These are phyloP conservation scores for Pseudozyma pruni DNA, from an alignment of 1,284 basidiomycete species.

Conservation along the genomic window DNA sequence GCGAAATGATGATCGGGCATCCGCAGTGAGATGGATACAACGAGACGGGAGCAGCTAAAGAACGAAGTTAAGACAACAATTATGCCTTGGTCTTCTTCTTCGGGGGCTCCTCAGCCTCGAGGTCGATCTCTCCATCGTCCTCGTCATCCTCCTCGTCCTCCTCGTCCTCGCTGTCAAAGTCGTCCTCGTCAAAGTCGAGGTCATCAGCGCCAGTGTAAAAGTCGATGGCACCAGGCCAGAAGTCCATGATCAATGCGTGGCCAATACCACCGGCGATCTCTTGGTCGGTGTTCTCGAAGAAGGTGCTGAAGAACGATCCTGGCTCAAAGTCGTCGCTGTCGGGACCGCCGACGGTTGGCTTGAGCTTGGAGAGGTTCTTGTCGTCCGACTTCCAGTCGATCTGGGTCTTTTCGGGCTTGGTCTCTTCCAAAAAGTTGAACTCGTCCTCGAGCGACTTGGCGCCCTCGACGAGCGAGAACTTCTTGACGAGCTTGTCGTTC, in stretches of 20 bases:
- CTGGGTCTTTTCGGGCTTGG: conserved; percentile 68
- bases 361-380: conserved; percentile 79
- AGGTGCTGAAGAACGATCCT: conserved; percentile 89
- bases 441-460: conserved; percentile 53
- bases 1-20: too few relatives aligned
- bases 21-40: too few relatives aligned
- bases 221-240: conserved; percentile 63
- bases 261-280: conserved; percentile 61
- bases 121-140: conserved; percentile 60
- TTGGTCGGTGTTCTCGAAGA: conserved; percentile 72
- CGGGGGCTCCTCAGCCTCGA: conserved; percentile 60
- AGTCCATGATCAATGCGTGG: conserved; percentile 60
- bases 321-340: conserved; percentile 72
- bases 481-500: conserved; percentile 60
- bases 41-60: neutral
- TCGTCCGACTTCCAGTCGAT: conserved; percentile 84
- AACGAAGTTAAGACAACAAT: neutral
- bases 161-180: conserved; percentile 53
- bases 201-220: conserved; percentile 61
- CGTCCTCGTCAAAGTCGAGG: conserved; percentile 57
- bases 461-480: conserved; percentile 55
- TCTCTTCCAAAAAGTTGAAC: conserved; percentile 63
- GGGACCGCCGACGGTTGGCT: conserved; percentile 73
- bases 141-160: conserved; percentile 63
- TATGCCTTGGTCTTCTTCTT: conserved; percentile 61